These are phyloP conservation scores for Jackrogersella multiformis DNA, from an alignment of 495 filamentous ascomycete species.

Conservation along the genomic window DNA sequence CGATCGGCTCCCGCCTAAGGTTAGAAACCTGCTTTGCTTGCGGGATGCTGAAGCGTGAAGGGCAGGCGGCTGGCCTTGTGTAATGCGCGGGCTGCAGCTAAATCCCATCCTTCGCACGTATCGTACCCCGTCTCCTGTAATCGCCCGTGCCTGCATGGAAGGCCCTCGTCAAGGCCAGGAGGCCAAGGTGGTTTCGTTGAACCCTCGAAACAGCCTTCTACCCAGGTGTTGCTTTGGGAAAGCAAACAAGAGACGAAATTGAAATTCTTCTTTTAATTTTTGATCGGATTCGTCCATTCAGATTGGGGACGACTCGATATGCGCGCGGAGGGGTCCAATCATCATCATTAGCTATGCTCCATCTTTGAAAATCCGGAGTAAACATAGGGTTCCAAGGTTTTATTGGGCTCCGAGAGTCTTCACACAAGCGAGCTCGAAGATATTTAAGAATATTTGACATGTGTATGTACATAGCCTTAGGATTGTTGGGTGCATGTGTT, in stretches of 20 bases:
- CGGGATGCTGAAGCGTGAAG: background rate
- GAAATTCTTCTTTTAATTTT: too few relatives aligned
- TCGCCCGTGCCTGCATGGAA: constrained; percentile 39
- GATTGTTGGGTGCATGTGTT: too few relatives aligned
- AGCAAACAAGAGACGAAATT: constrained; percentile 35
- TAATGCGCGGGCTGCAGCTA: constrained; percentile 22
- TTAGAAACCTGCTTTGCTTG: constrained; percentile 15
- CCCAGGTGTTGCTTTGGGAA: constrained; percentile 15
- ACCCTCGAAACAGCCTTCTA: background rate
- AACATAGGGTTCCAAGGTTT: background rate
- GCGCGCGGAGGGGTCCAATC: constrained; percentile 18
- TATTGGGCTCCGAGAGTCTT: constrained; percentile 16
- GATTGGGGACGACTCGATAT: constrained; percentile 14
- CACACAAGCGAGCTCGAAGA: constrained; percentile 4
- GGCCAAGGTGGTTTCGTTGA: background rate
- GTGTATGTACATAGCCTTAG: background rate
- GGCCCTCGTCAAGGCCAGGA: constrained; percentile 18
- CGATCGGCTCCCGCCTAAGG: constrained; percentile 40
- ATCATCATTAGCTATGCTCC: constrained; percentile 16
- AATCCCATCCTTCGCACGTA: constrained; percentile 39
- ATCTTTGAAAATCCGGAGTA: constrained; percentile 17
- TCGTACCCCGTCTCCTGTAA: constrained; percentile 35
- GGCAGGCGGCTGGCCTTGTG: constrained; percentile 24
- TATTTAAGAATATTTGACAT: too few relatives aligned
- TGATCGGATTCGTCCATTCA: constrained; percentile 19